These are phyloP conservation scores for Kwoniella europaea DNA, from an alignment of 768 basidiomycete genomes.

Conservation along the genomic window DNA sequence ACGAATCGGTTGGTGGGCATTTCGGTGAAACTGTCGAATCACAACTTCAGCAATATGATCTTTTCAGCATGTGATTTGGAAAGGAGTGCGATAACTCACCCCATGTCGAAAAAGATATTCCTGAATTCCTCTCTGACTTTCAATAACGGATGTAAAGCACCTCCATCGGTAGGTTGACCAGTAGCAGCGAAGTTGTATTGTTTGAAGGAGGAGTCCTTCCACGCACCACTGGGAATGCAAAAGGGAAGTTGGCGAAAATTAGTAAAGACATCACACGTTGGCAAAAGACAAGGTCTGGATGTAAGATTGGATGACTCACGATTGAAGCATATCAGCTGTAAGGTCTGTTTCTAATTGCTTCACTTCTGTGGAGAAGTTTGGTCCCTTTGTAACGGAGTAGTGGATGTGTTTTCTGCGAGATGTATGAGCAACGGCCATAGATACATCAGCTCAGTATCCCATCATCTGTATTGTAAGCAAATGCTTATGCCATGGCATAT, in stretches of 20 bases:
- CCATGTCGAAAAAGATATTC: conserved; percentile 99
- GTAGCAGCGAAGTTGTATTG: conserved; percentile 99
- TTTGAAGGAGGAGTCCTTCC: conserved; percentile 93
- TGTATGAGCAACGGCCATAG: neutral
- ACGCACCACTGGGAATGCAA: conserved; percentile 71
- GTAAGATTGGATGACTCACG: conserved; percentile 65
- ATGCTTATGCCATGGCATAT: too few species aligned
- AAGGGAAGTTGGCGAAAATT: conserved; percentile 2
- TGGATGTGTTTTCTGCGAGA: conserved; percentile 86
- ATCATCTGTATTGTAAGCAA: too few species aligned
- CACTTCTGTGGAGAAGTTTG: conserved; percentile 84
- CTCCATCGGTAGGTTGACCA: conserved; percentile 83
- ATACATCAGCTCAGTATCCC: neutral
- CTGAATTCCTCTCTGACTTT: conserved; percentile 98
- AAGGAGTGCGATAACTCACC: conserved; percentile 64
- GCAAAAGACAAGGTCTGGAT: neutral
- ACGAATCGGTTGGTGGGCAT: conserved; percentile 97
- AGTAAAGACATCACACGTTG: neutral
- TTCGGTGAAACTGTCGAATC: conserved; percentile 78
- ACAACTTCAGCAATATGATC: neutral
- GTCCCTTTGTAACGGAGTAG: conserved; percentile 86
- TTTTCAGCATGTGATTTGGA: neutral
- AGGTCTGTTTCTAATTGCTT: conserved; percentile 95
- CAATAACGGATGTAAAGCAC: conserved; percentile 91
- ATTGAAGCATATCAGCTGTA: conserved; percentile 90